Conservation (phyloP, 257 asterid genomes). For the Fraxinus anomala region DNA sequence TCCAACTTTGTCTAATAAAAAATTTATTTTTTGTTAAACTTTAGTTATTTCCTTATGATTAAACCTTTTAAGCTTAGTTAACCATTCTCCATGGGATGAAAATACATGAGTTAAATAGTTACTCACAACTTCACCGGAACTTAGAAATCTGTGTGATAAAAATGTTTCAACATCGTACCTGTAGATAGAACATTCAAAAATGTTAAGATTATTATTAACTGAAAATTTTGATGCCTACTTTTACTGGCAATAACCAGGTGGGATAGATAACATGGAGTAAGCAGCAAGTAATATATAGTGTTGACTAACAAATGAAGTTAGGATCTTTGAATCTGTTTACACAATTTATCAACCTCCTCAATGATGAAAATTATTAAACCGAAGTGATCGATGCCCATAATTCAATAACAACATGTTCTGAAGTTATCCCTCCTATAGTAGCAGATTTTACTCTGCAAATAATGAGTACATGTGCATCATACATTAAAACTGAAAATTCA, state of each 20-base stretch:
- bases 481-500: neutral
- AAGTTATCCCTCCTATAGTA: neutral
- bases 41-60: neutral
- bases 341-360: neutral
- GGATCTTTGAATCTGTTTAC: neutral
- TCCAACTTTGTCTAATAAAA: neutral
- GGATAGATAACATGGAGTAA: neutral
- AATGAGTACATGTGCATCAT: neutral
- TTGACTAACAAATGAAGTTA: neutral
- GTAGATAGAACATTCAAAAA: conserved; percentile 23
- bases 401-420: neutral
- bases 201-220: neutral
- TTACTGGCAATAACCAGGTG: neutral
- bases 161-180: conserved; percentile 89
- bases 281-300: neutral
- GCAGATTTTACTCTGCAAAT: neutral
- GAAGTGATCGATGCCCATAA: neutral
- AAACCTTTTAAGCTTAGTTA: neutral
- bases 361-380: neutral
- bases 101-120: conserved; percentile 1
- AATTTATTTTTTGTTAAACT: neutral
- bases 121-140: conserved; percentile 84
- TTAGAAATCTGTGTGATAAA: conserved; percentile 62
- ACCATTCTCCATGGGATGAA: conserved; percentile 11
- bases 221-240: neutral